Base-by-base conservation (phyloP, 208 protist genomes). In the Strigomonas culicis region DNA sequence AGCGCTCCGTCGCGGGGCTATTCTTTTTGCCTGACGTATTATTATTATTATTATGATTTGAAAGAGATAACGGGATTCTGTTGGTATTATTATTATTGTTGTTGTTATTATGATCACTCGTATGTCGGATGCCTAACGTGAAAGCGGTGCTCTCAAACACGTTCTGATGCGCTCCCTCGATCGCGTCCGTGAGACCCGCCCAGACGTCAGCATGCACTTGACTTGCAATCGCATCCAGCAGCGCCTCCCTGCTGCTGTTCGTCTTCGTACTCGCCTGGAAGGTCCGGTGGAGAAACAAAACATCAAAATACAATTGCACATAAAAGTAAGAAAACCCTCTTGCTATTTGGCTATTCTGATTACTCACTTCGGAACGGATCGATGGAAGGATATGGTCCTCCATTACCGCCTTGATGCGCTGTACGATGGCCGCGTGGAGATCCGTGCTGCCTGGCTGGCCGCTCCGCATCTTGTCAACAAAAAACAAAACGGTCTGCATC, bases 281-380 rank as follows among this genome's bases (percentile, higher is more conserved):
- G 19, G 27, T 6, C 8, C 21, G 49, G 21, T 53, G 52, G 19
- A 58, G 52, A 10, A 58, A 10, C 13, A 17, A 58, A 7, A 32
- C 6, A 7, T 58, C 25, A 58, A 58, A 58, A 25, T 58, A 58
- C 27, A 32, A 24, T 34, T 58, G n/a, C 24, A 58, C 25, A 11
- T 6, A 58, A 31, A 58, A 36, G 24, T 39, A 31, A 11, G 36
- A 36, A 8, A 58, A 10, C 21, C 52, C 52, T 21, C 28, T 58
- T 46, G 10, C 17, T n/a, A 46, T n/a, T n/a, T 46, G 10, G 10
- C 17, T 10, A 46, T 46, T 46, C 10, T 46, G 10, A 10, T 46
- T 46, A 46, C 17, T 46, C 17, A 46, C 17, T 46, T 46, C 39
- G 39, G 39, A n/a, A 17, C 11, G 10, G 39, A 46, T 46, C 10